Conservation (phyloP, 176 grass and related monocot genomes). For the Zea luxurians region DNA sequence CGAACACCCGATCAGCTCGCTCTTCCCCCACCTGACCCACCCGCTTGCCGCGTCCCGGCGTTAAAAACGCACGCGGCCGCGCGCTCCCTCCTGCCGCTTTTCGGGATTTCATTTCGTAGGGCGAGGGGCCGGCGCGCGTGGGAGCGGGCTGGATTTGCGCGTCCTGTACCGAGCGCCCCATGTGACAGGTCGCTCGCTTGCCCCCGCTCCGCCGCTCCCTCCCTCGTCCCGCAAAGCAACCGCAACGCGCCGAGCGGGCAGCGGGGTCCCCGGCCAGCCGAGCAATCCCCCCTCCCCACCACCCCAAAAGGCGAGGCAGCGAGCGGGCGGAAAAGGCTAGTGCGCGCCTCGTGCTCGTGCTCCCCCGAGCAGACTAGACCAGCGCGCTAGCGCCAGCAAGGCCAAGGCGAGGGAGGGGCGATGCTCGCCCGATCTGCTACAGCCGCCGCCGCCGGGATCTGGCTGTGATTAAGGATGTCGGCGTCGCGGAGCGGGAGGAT, state of each 20-base stretch:
- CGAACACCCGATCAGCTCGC: too few relatives aligned
- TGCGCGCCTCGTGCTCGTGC: conserved; percentile 1
- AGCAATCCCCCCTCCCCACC: too few relatives aligned
- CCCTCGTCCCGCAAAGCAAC: conserved; percentile 36
- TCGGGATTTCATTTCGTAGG: not conserved
- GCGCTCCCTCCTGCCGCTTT: not conserved
- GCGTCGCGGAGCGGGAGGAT: not conserved
- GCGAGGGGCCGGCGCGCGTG: not conserved
- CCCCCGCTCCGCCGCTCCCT: not conserved
- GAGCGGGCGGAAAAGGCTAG: not conserved
- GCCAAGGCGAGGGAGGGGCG: not conserved
- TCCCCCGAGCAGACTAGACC: conserved; percentile 14
- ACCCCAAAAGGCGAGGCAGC: not conserved
- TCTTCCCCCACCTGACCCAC: not conserved
- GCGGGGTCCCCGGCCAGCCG: not conserved
- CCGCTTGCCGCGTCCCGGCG: not conserved
- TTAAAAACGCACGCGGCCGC: conserved; percentile 37
- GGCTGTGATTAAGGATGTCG: not conserved
- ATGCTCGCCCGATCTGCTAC: conserved; percentile 7
- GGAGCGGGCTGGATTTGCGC: conserved; percentile 41
- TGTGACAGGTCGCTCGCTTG: conserved; percentile 45
- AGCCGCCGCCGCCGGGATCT: not conserved
- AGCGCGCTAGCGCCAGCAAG: not conserved
- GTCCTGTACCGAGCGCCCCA: conserved; percentile 51
- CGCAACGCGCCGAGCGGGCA: conserved; percentile 25